These are phyloP conservation scores for Candida lessepsii DNA, from an alignment of 805 yeast genomes.

Conservation along the genomic window DNA sequence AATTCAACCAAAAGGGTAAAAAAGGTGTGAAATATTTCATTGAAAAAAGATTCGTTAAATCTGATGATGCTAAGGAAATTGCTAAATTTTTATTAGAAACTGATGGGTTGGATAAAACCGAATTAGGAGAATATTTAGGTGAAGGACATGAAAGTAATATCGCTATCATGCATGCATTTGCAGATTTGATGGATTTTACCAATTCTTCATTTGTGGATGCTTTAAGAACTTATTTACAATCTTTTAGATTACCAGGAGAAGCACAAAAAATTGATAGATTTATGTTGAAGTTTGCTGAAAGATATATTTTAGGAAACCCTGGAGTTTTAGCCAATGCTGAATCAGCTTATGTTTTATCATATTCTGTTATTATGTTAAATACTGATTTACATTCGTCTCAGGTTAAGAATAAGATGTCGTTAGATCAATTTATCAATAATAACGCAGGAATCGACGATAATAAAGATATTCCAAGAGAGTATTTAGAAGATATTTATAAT, in stretches of 20 bases:
- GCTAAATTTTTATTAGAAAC: conserved; percentile 72
- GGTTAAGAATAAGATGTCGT: conserved; percentile 81
- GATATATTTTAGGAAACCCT: conserved; percentile 87
- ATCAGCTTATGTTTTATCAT: conserved; percentile 87
- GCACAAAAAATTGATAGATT: conserved; percentile 96
- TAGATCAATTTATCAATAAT: conserved; percentile 81
- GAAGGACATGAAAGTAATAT: conserved; percentile 79
- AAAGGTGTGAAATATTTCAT: conserved; percentile 68
- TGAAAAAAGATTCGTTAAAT: conserved; percentile 59
- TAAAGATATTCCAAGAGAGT: conserved; percentile 73
- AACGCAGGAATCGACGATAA: conserved; percentile 93
- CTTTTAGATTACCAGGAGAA: conserved; percentile 95
- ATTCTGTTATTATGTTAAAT: conserved; percentile 88
- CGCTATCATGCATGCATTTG: conserved; percentile 89
- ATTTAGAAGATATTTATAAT: conserved; percentile 63
- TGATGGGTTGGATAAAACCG: conserved; percentile 77
- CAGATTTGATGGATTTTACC: conserved; percentile 79
- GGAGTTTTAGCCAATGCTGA: conserved; percentile 87
- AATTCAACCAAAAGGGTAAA: conserved; percentile 83
- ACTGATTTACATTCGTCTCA: conserved; percentile 92
- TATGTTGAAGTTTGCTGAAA: conserved; percentile 95
- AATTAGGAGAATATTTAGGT: conserved; percentile 89
- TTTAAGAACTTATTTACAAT: conserved; percentile 77
- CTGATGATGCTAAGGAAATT: conserved; percentile 62
- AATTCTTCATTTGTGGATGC: conserved; percentile 77